Percentiles rank a stretch among this genome's conserved stretches.
Conservation (phyloP, 306 rosid species). For the Trifolium dubium region DNA sequence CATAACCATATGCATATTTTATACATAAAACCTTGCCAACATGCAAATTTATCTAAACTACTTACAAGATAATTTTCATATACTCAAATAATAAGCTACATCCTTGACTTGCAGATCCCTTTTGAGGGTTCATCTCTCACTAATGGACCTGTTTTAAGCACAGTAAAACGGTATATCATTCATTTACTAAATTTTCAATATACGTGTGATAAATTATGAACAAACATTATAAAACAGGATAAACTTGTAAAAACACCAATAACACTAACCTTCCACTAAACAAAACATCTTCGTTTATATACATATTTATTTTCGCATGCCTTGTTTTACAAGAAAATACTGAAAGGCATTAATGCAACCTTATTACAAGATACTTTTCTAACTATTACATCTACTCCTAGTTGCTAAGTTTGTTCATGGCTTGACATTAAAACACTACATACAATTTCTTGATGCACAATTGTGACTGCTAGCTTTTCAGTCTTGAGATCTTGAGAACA, state of each 20-base stretch:
- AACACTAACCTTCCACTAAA: constrained; percentile 5
- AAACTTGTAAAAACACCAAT: constrained; percentile 17
- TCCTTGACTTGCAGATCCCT: constrained; percentile 39
- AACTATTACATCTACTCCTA: constrained; percentile 33
- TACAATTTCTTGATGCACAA: constrained; percentile 31
- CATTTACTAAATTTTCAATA: background rate
- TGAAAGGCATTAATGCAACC: constrained; percentile 32
- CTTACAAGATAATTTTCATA: constrained; percentile 5
- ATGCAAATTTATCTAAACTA: constrained; percentile 22
- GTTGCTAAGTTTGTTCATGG: constrained; percentile 41
- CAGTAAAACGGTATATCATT: constrained; percentile 8
- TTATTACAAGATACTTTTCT: constrained; percentile 25
- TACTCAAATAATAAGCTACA: background rate
- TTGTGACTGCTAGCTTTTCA: constrained; percentile 40
- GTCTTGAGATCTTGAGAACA: constrained; percentile 36
- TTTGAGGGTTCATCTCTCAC: constrained; percentile 45
- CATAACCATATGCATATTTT: constrained; percentile 21
- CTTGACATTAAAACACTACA: constrained; percentile 37
- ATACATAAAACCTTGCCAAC: constrained; percentile 23
- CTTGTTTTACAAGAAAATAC: constrained; percentile 38
- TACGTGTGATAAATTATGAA: background rate
- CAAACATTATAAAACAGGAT: background rate
- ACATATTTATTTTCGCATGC: constrained; percentile 33
- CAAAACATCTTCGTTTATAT: constrained; percentile 35
- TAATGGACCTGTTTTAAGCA: constrained; percentile 54